Conservation (phyloP, 2,329 filamentous ascomycete genomes). For the Penicillium occitanis region DNA sequence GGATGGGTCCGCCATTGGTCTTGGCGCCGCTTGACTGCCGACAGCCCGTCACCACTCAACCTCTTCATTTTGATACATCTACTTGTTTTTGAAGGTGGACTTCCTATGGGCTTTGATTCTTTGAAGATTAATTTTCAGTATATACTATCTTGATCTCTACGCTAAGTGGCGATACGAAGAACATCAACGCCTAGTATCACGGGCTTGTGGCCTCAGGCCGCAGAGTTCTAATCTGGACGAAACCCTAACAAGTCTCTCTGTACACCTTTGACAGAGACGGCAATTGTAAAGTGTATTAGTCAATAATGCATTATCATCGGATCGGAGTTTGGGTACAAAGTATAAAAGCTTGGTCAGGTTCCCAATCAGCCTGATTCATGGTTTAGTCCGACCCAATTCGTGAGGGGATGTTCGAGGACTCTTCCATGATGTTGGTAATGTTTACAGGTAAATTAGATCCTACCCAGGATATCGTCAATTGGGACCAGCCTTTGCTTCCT, state of each 20-base stretch:
- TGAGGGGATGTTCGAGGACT: background rate
- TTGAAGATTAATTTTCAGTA: background rate
- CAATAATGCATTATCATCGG: background rate
- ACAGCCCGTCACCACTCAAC: background rate
- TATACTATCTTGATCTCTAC: background rate
- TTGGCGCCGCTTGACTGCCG: conserved; percentile 1
- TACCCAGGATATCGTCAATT: background rate
- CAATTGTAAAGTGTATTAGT: background rate
- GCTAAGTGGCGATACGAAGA: background rate
- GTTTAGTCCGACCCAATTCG: background rate
- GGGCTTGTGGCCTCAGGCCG: background rate
- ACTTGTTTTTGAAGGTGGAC: background rate
- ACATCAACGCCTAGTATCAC: background rate
- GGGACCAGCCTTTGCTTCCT: background rate
- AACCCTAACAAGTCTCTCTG: background rate
- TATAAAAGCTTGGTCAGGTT: background rate
- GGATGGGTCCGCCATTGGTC: conserved; percentile 9
- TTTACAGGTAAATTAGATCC: background rate
- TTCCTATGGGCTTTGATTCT: background rate
- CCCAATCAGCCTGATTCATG: background rate
- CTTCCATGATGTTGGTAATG: background rate
- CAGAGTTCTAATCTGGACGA: background rate
- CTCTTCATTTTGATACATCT: background rate
- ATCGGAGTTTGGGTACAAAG: background rate
- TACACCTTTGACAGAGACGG: background rate